A percentile compares a stretch with the other conserved stretches of the same genome.
These are phyloP conservation scores for Kurtzmaniella natalensis DNA, from an alignment of 1,139 yeast species.

Conservation along the genomic window DNA sequence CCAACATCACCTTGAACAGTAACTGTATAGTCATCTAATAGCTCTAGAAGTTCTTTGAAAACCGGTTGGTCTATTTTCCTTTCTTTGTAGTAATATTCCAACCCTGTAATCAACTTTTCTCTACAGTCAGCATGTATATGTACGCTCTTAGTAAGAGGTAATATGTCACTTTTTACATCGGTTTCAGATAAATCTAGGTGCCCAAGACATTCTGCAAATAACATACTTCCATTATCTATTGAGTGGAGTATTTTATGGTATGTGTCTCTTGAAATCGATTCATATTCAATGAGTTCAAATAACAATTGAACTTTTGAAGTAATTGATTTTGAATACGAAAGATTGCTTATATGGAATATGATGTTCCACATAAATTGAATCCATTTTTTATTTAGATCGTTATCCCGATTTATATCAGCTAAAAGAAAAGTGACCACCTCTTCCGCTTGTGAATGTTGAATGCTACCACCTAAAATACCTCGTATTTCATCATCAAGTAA, in stretches of 20 bases:
- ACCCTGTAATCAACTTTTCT: slow-evolving; percentile 18
- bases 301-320: slow-evolving; percentile 18
- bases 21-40: slow-evolving; percentile 60
- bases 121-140: slow-evolving; percentile 24
- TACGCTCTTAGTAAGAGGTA: slow-evolving; percentile 8
- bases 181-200: slow-evolving; percentile 9
- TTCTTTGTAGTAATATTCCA: slow-evolving; percentile 8
- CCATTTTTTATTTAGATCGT: too few species aligned
- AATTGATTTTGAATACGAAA: slow-evolving; percentile 13
- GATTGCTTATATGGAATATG: slow-evolving; percentile 15
- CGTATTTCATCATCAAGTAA: slow-evolving; percentile 7
- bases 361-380: slow-evolving; percentile 13
- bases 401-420: too few species aligned
- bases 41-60: slow-evolving; percentile 9
- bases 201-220: slow-evolving; percentile 32
- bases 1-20: slow-evolving; percentile 81
- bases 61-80: background rate
- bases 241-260: slow-evolving; percentile 21
- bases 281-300: slow-evolving; percentile 12
- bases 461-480: too few species aligned
- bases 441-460: too few species aligned
- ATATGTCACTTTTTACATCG: slow-evolving; percentile 6
- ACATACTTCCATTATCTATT: slow-evolving; percentile 24
- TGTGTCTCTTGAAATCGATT: slow-evolving; percentile 13
- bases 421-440: too few species aligned